Conservation (phyloP, 2,329 filamentous ascomycete genomes). For the Tolypocladium pustulatum region DNA sequence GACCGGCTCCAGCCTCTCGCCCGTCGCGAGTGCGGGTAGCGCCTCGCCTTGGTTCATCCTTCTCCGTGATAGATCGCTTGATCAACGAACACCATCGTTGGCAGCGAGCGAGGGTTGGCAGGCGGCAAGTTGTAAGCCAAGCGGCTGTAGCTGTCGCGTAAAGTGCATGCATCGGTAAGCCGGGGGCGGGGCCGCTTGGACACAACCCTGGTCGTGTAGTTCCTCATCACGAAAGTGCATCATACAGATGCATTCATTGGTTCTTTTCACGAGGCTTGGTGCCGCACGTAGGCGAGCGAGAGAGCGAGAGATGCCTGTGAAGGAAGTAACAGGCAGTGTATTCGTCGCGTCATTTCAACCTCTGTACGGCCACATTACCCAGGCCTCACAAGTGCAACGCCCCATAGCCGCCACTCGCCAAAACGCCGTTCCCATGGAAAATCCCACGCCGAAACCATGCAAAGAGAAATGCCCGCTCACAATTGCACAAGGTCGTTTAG, state of each 20-base stretch:
- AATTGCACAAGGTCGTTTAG: conserved; percentile 80
- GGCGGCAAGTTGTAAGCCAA: neutral
- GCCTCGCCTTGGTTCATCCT: too few relatives aligned
- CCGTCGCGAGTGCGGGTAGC: too few relatives aligned
- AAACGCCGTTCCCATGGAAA: neutral
- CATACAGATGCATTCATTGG: neutral
- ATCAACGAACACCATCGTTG: too few relatives aligned
- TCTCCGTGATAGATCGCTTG: too few relatives aligned
- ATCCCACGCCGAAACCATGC: neutral
- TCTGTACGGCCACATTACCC: neutral
- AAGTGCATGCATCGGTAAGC: neutral
- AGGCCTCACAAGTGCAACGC: neutral
- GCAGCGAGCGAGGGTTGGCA: neutral
- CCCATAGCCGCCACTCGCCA: neutral
- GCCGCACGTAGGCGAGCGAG: too few relatives aligned
- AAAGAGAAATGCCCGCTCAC: conserved; percentile 24
- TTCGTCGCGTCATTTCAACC: neutral
- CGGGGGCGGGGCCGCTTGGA: neutral
- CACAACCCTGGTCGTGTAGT: neutral
- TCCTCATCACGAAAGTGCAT: neutral
- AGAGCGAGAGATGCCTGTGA: neutral
- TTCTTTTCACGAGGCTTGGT: neutral
- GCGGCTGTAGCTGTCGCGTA: neutral
- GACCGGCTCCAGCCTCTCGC: too few relatives aligned
- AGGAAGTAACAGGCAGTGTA: neutral